Conservation (phyloP, 306 rosid species). For the Arachis hypogaea region DNA sequence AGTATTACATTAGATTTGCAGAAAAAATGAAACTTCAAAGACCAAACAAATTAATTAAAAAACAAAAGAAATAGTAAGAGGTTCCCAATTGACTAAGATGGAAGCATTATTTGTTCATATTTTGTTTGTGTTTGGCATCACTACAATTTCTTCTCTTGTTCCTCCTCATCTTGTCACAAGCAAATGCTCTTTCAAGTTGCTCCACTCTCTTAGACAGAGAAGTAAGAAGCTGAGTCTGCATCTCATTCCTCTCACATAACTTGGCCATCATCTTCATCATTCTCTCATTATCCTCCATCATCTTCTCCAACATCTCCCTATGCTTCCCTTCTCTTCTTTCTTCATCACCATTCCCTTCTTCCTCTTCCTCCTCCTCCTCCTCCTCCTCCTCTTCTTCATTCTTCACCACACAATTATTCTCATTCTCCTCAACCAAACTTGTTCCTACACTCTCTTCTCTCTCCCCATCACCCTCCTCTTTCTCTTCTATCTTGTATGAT, state of each 20-base stretch:
- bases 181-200: conserved; percentile 59
- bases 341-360: background rate
- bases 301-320: conserved; percentile 50
- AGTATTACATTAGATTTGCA: conserved; percentile 2
- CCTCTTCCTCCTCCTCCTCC: background rate
- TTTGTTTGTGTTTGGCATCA: conserved; percentile 19
- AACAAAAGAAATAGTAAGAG: background rate
- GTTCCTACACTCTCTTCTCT: conserved; percentile 41
- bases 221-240: conserved; percentile 53
- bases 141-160: conserved; percentile 49
- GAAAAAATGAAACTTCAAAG: background rate
- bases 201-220: conserved; percentile 68
- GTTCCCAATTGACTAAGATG: background rate
- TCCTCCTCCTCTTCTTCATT: conserved; percentile 13
- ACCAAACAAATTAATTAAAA: background rate
- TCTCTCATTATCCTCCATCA: conserved; percentile 65
- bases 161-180: conserved; percentile 54
- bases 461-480: background rate
- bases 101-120: background rate
- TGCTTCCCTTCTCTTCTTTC: conserved; percentile 18
- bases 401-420: conserved; percentile 8
- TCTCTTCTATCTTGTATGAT: background rate
- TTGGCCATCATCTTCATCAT: conserved; percentile 64
- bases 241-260: conserved; percentile 53
- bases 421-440: conserved; percentile 14